These are phyloP conservation scores for Mesembryanthemum crystallinum DNA, from an alignment of 148 eudicot species.

Conservation along the genomic window DNA sequence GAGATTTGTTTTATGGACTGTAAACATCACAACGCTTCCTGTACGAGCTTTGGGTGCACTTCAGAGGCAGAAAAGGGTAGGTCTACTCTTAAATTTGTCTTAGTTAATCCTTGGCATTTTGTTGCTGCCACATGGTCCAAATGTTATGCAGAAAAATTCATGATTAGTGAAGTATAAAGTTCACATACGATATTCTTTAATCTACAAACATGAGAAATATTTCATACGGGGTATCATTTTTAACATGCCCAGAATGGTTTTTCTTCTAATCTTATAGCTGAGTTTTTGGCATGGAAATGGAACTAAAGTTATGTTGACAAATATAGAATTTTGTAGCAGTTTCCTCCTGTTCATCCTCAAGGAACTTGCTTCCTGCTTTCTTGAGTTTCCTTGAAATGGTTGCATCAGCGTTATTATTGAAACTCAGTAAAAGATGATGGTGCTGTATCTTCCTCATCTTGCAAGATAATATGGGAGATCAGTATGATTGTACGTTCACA, in stretches of 20 bases:
- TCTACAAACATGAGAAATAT: neutral
- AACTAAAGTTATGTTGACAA: too few relatives aligned
- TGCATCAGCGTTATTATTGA: too few relatives aligned
- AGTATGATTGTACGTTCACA: too few relatives aligned
- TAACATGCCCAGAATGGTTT: too few relatives aligned
- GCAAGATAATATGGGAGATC: too few relatives aligned
- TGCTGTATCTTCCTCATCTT: too few relatives aligned
- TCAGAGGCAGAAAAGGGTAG: conserved; percentile 62
- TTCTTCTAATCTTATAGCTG: too few relatives aligned
- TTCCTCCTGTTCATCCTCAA: neutral
- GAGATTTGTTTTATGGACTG: conserved; percentile 37
- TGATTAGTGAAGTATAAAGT: neutral
- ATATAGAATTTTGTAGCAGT: neutral
- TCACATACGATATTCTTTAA: neutral
- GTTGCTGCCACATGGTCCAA: neutral
- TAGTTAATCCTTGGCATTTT: neutral
- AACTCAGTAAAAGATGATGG: too few relatives aligned
- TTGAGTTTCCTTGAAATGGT: too few relatives aligned
- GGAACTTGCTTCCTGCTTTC: too few relatives aligned
- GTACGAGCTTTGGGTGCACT: conserved; percentile 52
- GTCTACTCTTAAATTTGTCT: conserved; percentile 11
- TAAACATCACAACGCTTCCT: conserved; percentile 55
- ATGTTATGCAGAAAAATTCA: neutral
- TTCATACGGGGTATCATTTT: neutral
- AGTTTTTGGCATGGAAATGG: too few relatives aligned